Conservation (phyloP, 2,329 filamentous ascomycete species). For the Trichophyton rubrum region DNA sequence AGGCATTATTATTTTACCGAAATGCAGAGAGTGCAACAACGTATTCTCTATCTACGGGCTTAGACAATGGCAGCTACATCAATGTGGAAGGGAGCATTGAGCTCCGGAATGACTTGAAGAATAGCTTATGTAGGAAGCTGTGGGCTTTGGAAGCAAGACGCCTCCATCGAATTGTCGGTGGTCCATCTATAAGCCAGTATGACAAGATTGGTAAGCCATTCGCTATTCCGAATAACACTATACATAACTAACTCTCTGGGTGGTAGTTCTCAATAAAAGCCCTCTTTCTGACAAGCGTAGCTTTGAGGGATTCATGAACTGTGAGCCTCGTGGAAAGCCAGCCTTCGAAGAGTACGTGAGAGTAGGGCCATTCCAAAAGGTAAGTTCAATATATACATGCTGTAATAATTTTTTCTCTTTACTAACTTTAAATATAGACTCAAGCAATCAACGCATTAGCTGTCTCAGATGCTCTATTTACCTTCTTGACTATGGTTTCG, state of each 20-base stretch:
- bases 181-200: conserved; percentile 24
- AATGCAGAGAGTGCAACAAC: conserved; percentile 28
- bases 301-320: conserved; percentile 31
- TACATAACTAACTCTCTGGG: not conserved
- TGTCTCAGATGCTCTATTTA: conserved; percentile 26
- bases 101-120: conserved; percentile 26
- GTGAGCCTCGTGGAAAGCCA: conserved; percentile 24
- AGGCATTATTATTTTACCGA: conserved; percentile 32
- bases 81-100: conserved; percentile 34
- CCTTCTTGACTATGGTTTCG: conserved; percentile 19
- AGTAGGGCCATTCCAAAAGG: conserved; percentile 27
- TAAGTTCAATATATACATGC: conserved; percentile 14
- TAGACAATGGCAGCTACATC: conserved; percentile 32
- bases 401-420: not conserved
- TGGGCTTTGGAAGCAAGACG: conserved; percentile 33
- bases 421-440: conserved; percentile 17
- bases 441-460: conserved; percentile 25
- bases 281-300: conserved; percentile 25
- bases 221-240: not conserved
- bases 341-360: conserved; percentile 29
- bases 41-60: conserved; percentile 26
- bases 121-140: conserved; percentile 32
- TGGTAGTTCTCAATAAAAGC: conserved; percentile 22
- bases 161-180: conserved; percentile 29
- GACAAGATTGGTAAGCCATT: conserved; percentile 27